Percentiles rank a stretch among this genome's conserved stretches.
These are phyloP conservation scores for Albophoma yamanashiensis DNA, from an alignment of 2,329 filamentous ascomycete genomes.

Conservation along the genomic window DNA sequence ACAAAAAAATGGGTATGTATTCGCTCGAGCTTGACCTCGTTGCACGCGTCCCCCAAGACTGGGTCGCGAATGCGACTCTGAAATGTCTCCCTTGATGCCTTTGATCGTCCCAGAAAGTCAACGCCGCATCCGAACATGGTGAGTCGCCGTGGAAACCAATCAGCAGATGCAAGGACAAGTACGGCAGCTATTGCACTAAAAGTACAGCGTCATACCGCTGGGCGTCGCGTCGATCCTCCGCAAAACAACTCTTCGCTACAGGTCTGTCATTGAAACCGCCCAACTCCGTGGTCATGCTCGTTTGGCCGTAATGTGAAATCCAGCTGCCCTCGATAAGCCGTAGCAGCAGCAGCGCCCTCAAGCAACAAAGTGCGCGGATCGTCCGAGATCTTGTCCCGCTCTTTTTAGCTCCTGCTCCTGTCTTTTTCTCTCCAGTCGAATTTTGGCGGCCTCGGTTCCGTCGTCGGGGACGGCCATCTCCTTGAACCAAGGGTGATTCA, in stretches of 20 bases:
- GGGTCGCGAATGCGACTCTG: neutral
- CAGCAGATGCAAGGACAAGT: constrained; percentile 12
- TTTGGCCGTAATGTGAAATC: constrained; percentile 15
- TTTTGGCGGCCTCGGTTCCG: constrained; percentile 57
- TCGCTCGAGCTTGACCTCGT: neutral
- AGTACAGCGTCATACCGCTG: constrained; percentile 13
- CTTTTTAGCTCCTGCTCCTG: constrained; percentile 30
- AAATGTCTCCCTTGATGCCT: neutral
- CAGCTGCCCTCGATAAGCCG: constrained; percentile 2
- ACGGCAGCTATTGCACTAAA: constrained; percentile 15
- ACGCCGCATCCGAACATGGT: neutral
- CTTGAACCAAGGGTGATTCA: constrained; percentile 59
- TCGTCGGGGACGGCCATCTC: constrained; percentile 53
- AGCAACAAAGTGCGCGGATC: constrained; percentile 12
- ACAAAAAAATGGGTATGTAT: neutral
- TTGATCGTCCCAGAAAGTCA: neutral
- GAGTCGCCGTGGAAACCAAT: constrained; percentile 6
- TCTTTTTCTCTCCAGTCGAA: constrained; percentile 42
- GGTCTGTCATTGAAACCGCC: constrained; percentile 7
- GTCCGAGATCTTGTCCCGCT: constrained; percentile 23
- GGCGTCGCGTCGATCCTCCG: constrained; percentile 1
- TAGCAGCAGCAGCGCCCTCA: constrained; percentile 10
- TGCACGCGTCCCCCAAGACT: neutral
- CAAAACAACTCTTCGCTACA: constrained; percentile 1
- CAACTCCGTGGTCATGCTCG: constrained; percentile 21